A percentile compares a stretch with the other conserved stretches of the same genome.
Conservation (phyloP, 768 basidiomycete species). For the Tylopilus sp. region DNA sequence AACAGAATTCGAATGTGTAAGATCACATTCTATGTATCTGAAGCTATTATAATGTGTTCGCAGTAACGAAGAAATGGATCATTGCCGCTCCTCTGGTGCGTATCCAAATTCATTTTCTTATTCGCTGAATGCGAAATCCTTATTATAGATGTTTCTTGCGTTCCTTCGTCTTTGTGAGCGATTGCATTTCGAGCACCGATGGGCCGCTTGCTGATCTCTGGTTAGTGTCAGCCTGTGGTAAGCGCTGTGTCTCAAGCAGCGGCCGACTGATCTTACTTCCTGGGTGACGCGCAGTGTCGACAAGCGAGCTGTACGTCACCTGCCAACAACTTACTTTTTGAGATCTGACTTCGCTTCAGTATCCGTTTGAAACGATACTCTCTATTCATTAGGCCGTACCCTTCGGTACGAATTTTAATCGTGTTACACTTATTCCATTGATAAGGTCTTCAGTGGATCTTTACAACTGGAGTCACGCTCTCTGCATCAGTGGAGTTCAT, state of each 20-base stretch:
- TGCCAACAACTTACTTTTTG: rapidly evolving
- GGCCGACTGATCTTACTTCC: not conserved
- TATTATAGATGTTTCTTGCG: slow-evolving; percentile 27
- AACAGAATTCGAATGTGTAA: slow-evolving; percentile 33
- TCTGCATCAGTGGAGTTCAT: slow-evolving; percentile 34
- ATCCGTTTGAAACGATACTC: slow-evolving; percentile 29
- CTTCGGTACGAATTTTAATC: slow-evolving; percentile 14
- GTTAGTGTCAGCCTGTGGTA: slow-evolving; percentile 31
- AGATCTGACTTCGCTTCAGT: slow-evolving; percentile 5
- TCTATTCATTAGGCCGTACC: slow-evolving; percentile 31
- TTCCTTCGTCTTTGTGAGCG: slow-evolving; percentile 34
- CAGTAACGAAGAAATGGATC: slow-evolving; percentile 34
- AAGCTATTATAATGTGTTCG: slow-evolving; percentile 3
- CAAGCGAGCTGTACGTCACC: slow-evolving; percentile 27
- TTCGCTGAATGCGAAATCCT: not conserved
- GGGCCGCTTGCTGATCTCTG: slow-evolving; percentile 4
- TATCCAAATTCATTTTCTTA: not conserved
- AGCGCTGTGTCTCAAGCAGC: not conserved
- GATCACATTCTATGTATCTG: not conserved
- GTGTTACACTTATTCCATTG: not conserved
- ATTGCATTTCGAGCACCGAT: not conserved
- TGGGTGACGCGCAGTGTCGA: slow-evolving; percentile 21
- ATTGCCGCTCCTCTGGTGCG: slow-evolving; percentile 29
- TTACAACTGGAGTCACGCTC: slow-evolving; percentile 30
- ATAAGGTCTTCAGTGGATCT: slow-evolving; percentile 25